Evolutionary conservation across 768 basidiomycete genomes (phyloP).

Genomic region (Inosperma sp.): DNA sequence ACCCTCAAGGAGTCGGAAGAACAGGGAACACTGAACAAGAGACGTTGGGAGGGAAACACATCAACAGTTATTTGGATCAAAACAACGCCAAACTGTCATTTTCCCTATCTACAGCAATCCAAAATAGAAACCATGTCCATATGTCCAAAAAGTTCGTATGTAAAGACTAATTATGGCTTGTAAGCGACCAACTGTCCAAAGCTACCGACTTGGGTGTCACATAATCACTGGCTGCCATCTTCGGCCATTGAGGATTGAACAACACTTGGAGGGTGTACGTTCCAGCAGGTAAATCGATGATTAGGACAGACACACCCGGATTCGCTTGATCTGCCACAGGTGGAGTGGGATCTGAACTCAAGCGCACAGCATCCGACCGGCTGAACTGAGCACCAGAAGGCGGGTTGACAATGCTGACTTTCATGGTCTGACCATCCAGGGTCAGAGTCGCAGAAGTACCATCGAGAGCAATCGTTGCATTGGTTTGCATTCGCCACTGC

Average conservation of each 20-base stretch:
- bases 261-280: slow-evolving; percentile 75
- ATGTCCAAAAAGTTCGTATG: slow-evolving; percentile 13
- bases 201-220: slow-evolving; percentile 69
- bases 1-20: slow-evolving; percentile 27
- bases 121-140: neutral
- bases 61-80: too few species aligned
- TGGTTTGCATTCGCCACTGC: slow-evolving; percentile 95
- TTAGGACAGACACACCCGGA: slow-evolving; percentile 72
- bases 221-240: slow-evolving; percentile 51
- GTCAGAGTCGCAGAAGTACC: slow-evolving; percentile 71
- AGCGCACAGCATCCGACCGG: slow-evolving; percentile 49
- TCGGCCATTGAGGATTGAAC: slow-evolving; percentile 91
- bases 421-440: slow-evolving; percentile 64
- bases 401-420: slow-evolving; percentile 62
- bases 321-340: slow-evolving; percentile 67
- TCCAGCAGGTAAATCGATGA: slow-evolving; percentile 67
- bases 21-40: slow-evolving; percentile 7
- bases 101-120: neutral
- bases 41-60: slow-evolving; percentile 10
- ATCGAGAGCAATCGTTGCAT: slow-evolving; percentile 63
- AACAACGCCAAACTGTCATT: slow-evolving; percentile 18
- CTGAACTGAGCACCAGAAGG: slow-evolving; percentile 64
- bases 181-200: slow-evolving; percentile 70
- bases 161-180: slow-evolving; percentile 59
- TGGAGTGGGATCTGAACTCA: slow-evolving; percentile 58